Percentiles rank a stretch among this genome's conserved stretches.
Conservation (phyloP, 2,329 filamentous ascomycete genomes). For the Curvularia verruculosa region DNA sequence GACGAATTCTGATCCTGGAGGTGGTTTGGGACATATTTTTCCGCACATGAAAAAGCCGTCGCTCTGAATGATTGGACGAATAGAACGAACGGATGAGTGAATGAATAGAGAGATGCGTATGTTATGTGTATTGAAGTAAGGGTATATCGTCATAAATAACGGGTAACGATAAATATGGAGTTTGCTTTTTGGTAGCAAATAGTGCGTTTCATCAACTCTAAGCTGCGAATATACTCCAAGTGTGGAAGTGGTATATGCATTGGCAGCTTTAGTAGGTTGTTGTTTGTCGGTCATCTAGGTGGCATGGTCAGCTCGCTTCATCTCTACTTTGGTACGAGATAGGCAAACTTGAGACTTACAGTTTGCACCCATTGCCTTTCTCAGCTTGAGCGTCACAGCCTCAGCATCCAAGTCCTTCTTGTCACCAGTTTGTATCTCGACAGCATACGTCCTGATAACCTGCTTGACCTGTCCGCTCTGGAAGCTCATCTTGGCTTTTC, state of each 20-base stretch:
- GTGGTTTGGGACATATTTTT: conserved; percentile 39
- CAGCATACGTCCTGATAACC: conserved; percentile 68
- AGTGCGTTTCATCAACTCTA: too few species aligned
- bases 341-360: conserved; percentile 58
- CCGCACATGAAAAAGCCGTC: conserved; percentile 55
- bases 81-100: neutral
- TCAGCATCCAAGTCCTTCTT: conserved; percentile 65
- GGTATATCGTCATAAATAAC: conserved; percentile 6
- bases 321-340: neutral
- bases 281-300: conserved; percentile 28
- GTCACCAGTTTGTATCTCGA: conserved; percentile 68
- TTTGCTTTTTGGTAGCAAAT: neutral
- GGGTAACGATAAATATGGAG: conserved; percentile 1
- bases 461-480: conserved; percentile 70
- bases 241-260: neutral
- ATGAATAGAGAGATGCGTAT: neutral
- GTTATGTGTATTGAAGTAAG: neutral
- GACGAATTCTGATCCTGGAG: conserved; percentile 10
- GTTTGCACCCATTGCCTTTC: conserved; percentile 72
- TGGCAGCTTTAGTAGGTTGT: conserved; percentile 23
- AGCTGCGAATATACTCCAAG: neutral
- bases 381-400: conserved; percentile 65
- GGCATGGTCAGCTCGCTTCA: conserved; percentile 1
- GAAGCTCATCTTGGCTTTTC: conserved; percentile 71
- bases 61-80: conserved; percentile 15